Evolutionary conservation across 202 grass and related monocot species (phyloP).

Genomic region (Digitaria exilis): DNA sequence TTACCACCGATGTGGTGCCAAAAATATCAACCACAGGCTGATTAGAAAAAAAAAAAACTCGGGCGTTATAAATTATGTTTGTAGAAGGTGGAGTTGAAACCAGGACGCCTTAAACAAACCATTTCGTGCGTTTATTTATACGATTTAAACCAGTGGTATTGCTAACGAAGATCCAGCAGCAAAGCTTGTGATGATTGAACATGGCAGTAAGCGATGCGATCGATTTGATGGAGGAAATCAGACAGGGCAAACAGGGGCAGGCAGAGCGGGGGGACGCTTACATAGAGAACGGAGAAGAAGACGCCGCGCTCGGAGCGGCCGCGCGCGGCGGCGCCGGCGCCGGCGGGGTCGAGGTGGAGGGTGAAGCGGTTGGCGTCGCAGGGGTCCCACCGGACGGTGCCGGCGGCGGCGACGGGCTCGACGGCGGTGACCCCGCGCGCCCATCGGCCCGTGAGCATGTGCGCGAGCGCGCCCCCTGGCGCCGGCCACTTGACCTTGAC

Average conservation of each 20-base stretch:
- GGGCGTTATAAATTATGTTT: not conserved
- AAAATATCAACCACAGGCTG: not conserved
- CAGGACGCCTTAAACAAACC: not conserved
- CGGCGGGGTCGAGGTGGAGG: conserved; percentile 29
- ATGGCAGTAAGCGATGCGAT: not conserved
- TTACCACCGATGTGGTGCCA: not conserved
- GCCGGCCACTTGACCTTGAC: conserved; percentile 64
- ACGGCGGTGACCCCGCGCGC: conserved; percentile 52
- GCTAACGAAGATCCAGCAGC: conserved; percentile 4
- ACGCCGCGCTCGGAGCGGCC: conserved; percentile 37
- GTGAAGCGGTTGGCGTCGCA: conserved; percentile 52
- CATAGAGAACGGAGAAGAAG: conserved; percentile 74
- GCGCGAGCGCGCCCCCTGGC: conserved; percentile 40
- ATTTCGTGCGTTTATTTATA: not conserved
- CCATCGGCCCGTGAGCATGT: conserved; percentile 53
- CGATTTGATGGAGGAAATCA: not conserved
- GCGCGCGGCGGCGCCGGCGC: not conserved
- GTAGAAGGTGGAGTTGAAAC: not conserved
- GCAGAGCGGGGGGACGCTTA: conserved; percentile 53
- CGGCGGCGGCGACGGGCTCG: conserved; percentile 42
- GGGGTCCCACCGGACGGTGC: conserved; percentile 53
- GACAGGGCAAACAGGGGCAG: no score
- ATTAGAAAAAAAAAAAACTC: not conserved
- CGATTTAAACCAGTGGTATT: not conserved
- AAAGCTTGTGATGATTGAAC: not conserved